Base-by-base conservation (phyloP, 2,329 filamentous ascomycete species). In the Talaromyces amestolkiae region DNA sequence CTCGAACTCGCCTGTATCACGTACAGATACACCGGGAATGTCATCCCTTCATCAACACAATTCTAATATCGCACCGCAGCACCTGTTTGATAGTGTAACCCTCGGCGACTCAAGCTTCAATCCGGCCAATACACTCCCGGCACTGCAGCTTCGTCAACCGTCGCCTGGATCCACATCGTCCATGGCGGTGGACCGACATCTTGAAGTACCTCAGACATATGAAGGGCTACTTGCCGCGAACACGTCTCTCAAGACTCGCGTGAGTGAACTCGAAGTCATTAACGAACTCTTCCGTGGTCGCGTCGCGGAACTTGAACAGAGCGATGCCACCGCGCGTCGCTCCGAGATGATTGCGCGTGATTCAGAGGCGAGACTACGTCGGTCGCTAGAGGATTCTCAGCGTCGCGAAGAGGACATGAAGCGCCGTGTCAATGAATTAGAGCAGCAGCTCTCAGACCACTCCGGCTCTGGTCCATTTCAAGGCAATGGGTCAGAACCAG, bases 191-290 rank as follows among this genome's bases (percentile, higher is more conserved):
- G 79, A 85, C 66, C 88, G 89, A 58, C 84, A 88, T 68, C 82
- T 89, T 64, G 91, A 93, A 66, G 83, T 87, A 4, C 87, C 91
- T 0, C 90, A 92, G 74, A 90, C 89, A 3, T 92, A 92, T 76
- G 91, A 97, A 74, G 89, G 91, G 67, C 85, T 96, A 27, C 82
- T 92, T 61, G 89, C 90, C 1, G 87, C 89, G 68, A 97, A 96
- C 76, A 91, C 91, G 5, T 90, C 89, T 60, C 84, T 98, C n/a
- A 96, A 96, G 80, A 99, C 95, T 0, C 89, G 95, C 49, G 94
- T 99, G 39, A 95, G 90, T 71, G 95, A 99, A 77, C 85, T 99
- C 27, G 95, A 99, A 76, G 86, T 99, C 61, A 97, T 99, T 82
- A 97, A 93, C 72, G 90, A 91, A 74, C 82, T 93, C 53, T 93